A percentile compares a stretch with the other conserved stretches of the same genome.
These are phyloP conservation scores for Globisporangium camurandrum DNA, from an alignment of 352 stramenopile genomes.

Conservation along the genomic window DNA sequence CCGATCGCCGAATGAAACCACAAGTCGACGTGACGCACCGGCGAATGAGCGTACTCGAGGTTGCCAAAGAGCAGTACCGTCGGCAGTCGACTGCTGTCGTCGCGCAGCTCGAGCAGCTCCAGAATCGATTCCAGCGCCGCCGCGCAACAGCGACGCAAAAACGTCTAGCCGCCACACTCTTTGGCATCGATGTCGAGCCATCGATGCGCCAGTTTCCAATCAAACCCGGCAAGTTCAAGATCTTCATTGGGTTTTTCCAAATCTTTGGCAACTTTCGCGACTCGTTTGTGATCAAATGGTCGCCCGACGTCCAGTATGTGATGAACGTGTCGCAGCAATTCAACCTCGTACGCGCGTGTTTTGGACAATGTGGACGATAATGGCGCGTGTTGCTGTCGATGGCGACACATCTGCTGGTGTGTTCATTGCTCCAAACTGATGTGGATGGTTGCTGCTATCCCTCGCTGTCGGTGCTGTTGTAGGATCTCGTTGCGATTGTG, in stretches of 20 bases:
- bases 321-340: conserved; percentile 68
- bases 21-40: conserved; percentile 10
- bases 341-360: conserved; percentile 40
- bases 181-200: conserved; percentile 49
- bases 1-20: conserved; percentile 39
- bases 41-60: conserved; percentile 15
- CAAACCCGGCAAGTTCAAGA: conserved; percentile 69
- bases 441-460: too few species aligned
- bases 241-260: conserved; percentile 76
- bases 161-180: too few species aligned
- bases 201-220: conserved; percentile 36
- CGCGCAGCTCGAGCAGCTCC: conserved; percentile 20
- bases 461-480: conserved; percentile 1
- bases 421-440: too few species aligned
- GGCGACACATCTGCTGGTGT: too few species aligned
- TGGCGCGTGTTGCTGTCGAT: neutral
- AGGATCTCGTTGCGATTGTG: conserved; percentile 67
- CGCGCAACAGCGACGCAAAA: conserved; percentile 20
- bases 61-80: conserved; percentile 17
- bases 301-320: conserved; percentile 35
- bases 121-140: conserved; percentile 20
- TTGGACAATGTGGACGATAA: too few species aligned
- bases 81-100: conserved; percentile 15
- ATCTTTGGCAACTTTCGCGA: conserved; percentile 75
- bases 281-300: conserved; percentile 65